A percentile compares a stretch with the other conserved stretches of the same genome.
These are phyloP conservation scores for Penicillium verrucosum DNA, from an alignment of 2,329 filamentous ascomycete genomes.

Conservation along the genomic window DNA sequence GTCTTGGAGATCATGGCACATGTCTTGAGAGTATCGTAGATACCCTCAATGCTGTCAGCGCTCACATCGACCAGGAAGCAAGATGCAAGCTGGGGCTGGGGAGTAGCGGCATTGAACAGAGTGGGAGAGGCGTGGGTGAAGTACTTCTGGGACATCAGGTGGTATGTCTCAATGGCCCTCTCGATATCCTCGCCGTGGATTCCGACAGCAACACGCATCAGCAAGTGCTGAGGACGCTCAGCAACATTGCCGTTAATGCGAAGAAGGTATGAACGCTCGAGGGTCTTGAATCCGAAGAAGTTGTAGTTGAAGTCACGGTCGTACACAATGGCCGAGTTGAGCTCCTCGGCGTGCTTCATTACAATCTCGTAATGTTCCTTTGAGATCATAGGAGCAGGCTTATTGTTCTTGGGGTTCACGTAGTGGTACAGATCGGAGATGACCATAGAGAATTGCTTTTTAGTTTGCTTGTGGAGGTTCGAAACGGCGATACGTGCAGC, in stretches of 20 bases:
- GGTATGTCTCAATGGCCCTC: constrained; percentile 94
- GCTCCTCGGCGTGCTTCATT: constrained; percentile 92
- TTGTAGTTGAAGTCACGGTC: constrained; percentile 99
- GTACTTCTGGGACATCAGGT: constrained; percentile 97
- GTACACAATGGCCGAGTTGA: constrained; percentile 98
- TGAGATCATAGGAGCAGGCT: constrained; percentile 88
- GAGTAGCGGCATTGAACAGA: constrained; percentile 96
- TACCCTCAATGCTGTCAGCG: constrained; percentile 98
- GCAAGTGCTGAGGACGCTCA: constrained; percentile 97
- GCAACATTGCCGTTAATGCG: constrained; percentile 94
- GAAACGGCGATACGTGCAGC: constrained; percentile 97
- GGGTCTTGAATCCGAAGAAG: constrained; percentile 99
- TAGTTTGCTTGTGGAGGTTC: constrained; percentile 99
- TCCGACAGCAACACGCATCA: constrained; percentile 97
- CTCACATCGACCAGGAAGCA: constrained; percentile 99
- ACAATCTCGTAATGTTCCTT: constrained; percentile 85
- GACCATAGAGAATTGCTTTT: constrained; percentile 98
- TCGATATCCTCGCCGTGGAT: constrained; percentile 96
- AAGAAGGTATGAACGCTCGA: constrained; percentile 95
- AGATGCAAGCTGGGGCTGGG: constrained; percentile 88
- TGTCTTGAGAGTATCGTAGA: constrained; percentile 98
- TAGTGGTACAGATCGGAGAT: constrained; percentile 93
- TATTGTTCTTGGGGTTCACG: constrained; percentile 87
- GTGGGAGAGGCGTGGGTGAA: constrained; percentile 98
- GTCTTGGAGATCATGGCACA: constrained; percentile 99